Evolutionary conservation across 1,284 basidiomycete genomes (phyloP).

Genomic region (Leccinum pachyderme): DNA sequence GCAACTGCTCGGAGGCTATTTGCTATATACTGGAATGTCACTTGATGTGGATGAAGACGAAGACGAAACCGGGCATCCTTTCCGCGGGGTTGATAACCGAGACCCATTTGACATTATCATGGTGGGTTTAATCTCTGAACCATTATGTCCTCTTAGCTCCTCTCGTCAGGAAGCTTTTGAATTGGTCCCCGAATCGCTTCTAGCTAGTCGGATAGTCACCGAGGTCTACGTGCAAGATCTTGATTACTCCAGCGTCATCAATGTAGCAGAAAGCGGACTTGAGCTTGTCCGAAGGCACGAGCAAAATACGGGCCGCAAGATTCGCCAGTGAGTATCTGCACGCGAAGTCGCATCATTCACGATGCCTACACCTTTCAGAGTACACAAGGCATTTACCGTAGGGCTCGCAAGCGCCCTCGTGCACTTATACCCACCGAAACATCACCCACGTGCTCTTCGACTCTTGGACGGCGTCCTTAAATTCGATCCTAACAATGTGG

Average conservation of each 20-base stretch:
- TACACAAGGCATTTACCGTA: conserved; percentile 60
- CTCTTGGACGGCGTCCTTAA: conserved; percentile 74
- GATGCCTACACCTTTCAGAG: conserved; percentile 38
- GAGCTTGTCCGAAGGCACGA: conserved; percentile 59
- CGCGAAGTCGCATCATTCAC: neutral
- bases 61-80: conserved; percentile 32
- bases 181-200: conserved; percentile 56
- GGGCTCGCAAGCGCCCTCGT: conserved; percentile 75
- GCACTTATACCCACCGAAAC: conserved; percentile 86
- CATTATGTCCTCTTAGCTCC: neutral
- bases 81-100: conserved; percentile 37
- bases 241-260: conserved; percentile 78
- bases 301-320: conserved; percentile 53
- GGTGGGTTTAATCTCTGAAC: conserved; percentile 36
- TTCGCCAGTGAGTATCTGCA: conserved; percentile 47
- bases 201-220: conserved; percentile 71
- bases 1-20: conserved; percentile 66
- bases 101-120: conserved; percentile 52
- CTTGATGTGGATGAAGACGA: conserved; percentile 46
- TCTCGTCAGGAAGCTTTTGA: conserved; percentile 56
- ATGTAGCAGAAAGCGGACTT: conserved; percentile 69
- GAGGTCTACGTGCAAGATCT: conserved; percentile 72
- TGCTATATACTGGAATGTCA: conserved; percentile 57
- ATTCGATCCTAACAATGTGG: conserved; percentile 59
- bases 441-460: conserved; percentile 77